Percentiles rank a stretch among this genome's conserved stretches.
These are phyloP conservation scores for Pelargonium fulgidum DNA, from an alignment of 441 rosid genomes.

Conservation along the genomic window DNA sequence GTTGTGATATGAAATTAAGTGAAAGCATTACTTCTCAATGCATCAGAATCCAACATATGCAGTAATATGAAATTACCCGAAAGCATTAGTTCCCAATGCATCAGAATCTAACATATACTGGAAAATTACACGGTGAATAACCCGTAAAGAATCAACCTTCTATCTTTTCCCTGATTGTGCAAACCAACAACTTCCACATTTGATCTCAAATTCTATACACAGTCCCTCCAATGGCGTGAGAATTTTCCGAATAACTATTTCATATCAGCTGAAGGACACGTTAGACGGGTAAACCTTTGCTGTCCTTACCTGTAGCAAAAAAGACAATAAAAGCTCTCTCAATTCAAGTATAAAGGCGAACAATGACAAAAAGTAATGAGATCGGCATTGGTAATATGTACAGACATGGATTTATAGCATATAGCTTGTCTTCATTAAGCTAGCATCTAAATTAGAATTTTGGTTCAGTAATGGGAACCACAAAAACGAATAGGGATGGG, in stretches of 20 bases:
- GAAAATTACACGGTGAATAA: not conserved
- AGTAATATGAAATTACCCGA: not conserved
- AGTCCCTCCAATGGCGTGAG: not conserved
- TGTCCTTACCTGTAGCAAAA: not conserved
- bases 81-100: not conserved
- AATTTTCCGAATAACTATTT: not conserved
- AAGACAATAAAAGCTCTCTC: not conserved
- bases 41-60: not conserved
- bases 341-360: not conserved
- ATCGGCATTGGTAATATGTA: no score
- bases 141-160: not conserved
- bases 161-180: not conserved
- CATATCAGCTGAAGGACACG: not conserved
- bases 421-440: not conserved
- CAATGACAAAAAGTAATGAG: not conserved
- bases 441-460: not conserved
- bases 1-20: not conserved
- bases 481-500: not conserved
- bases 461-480: no score
- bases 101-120: not conserved
- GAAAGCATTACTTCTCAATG: not conserved
- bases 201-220: slow-evolving; percentile 1
- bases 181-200: not conserved
- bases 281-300: not conserved
- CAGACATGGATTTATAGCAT: no score